Base-by-base conservation (phyloP, 768 basidiomycete species). In the Naganishia vishniacii region DNA sequence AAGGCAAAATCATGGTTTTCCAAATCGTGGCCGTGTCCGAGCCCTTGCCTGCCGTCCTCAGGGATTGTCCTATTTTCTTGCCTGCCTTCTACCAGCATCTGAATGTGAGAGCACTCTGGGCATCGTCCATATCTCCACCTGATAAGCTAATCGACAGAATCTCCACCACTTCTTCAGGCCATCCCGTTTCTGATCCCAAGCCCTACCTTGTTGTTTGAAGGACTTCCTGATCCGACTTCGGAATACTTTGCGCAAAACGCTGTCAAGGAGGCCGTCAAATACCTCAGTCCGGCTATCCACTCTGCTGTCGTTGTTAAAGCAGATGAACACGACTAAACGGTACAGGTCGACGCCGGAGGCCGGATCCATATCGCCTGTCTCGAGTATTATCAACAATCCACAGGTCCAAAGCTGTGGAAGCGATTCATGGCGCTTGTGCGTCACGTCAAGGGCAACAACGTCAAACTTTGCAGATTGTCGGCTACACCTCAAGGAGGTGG, bases 401-500 rank as follows among this genome's bases (percentile, higher is more conserved):
- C 63, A 67, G 81, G 62, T 83, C 84, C 61, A 87, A 89, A 74
- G 58, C 71, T 77, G 18, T 67, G 77, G 69, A 61, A 15, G n/a
- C 63, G 61, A 41, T 88, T 93, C 65, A 81, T 79, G 74, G 87
- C 88, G 71, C 85, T 91, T 48, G 87, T 88, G 4, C 85, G 88
- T 53, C 90, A 91, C 72, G 82, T 95, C 45, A 85, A 86, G 62
- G 85, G 88, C 76, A 89, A 88, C 79, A 87, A 91, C 67, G 80
- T 89, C 74, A 90, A 88, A 78, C 88, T 94, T 68, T 87, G 86
- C 25, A 94, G 94, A 83, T 94, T 94, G 79, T 91, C 88, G 29
- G 91, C 90, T 11, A 97, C 93, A 6, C 92, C 92, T 12, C 91
- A 94, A 80, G 92, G 92, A 85, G 91, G 92, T 73, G 92, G 93